Base-by-base conservation (phyloP, 1,139 yeast species). In the Geotrichum candidum region DNA sequence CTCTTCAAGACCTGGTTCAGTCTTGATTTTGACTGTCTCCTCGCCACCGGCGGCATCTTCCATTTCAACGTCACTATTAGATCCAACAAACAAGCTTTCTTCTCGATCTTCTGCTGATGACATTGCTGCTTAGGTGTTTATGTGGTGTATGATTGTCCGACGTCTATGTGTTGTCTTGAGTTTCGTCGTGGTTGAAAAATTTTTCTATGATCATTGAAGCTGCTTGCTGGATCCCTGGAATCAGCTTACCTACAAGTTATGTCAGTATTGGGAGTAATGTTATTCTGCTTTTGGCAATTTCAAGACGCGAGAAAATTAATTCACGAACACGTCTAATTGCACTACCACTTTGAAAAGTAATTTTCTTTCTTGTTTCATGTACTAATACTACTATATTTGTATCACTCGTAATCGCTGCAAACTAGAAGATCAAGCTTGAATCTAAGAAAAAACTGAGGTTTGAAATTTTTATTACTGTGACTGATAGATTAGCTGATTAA, bases 1-100 rank as follows among this genome's bases (percentile, higher is more conserved):
- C 1, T 52, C 51, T 11, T 45, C 38, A 7, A 38, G 51, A n/a
- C 18, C 48, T 33, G 53, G 25, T 10, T 18, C 25, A 56, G 27
- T 29, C 25, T 56, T 48, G 15, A 38, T 48, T 56, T 35, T 23
- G 45, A 45, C 38, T 27, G 31, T 38, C 33, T 41, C 23, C 29
- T 51, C 54, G 22, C n/a, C 27, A 6, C 33, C 53, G 18, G 33
- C 50, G 41, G 56, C 59, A n/a, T 59, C 62, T 23, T 27, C 50
- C 59, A 56, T 56, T 23, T 56, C 58, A 2, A 33, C 51, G 18
- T 59, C 62, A 18, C 56, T 51, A 6, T 51, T 52, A 2, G 45
- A 35, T 51, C 55, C 54, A 13, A 59, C 62, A 25, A 59, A 59
- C 27, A 59, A 53, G 46, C 62, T 59, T 46, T 59, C 62, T 38